These are phyloP conservation scores for Dissophora ornata DNA, from an alignment of 192 early-diverging fungal genomes.

Conservation along the genomic window DNA sequence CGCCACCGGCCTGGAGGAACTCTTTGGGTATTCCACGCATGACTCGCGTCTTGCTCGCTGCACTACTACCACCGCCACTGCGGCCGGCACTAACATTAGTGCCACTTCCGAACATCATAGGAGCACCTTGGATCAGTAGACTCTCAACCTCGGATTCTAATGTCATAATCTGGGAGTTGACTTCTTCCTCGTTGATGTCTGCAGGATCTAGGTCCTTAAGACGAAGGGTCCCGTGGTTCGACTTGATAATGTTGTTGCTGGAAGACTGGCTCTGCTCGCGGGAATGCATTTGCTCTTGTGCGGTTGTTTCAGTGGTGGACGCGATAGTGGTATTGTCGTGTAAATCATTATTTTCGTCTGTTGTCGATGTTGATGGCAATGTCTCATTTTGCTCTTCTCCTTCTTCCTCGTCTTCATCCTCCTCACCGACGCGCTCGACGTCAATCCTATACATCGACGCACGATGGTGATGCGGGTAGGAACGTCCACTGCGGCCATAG, in stretches of 20 bases:
- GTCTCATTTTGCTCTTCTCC: slow-evolving; percentile 3
- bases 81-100: neutral
- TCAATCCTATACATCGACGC: slow-evolving; percentile 46
- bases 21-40: slow-evolving; percentile 34
- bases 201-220: slow-evolving; percentile 32
- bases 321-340: too few species aligned
- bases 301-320: too few species aligned
- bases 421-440: slow-evolving; percentile 47
- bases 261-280: neutral
- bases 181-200: slow-evolving; percentile 38
- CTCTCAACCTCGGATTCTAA: slow-evolving; percentile 50
- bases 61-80: neutral
- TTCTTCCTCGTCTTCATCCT: slow-evolving; percentile 48
- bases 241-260: neutral
- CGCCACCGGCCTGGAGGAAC: slow-evolving; percentile 11
- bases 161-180: slow-evolving; percentile 37
- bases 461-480: slow-evolving; percentile 35
- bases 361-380: too few species aligned
- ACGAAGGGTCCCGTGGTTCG: slow-evolving; percentile 15
- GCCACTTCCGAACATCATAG: slow-evolving; percentile 18
- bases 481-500: slow-evolving; percentile 12
- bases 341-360: too few species aligned
- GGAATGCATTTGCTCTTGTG: neutral
- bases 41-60: slow-evolving; percentile 28
- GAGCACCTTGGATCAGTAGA: slow-evolving; percentile 23